These are phyloP conservation scores for Somion occarium DNA, from an alignment of 1,284 basidiomycete genomes.

Conservation along the genomic window DNA sequence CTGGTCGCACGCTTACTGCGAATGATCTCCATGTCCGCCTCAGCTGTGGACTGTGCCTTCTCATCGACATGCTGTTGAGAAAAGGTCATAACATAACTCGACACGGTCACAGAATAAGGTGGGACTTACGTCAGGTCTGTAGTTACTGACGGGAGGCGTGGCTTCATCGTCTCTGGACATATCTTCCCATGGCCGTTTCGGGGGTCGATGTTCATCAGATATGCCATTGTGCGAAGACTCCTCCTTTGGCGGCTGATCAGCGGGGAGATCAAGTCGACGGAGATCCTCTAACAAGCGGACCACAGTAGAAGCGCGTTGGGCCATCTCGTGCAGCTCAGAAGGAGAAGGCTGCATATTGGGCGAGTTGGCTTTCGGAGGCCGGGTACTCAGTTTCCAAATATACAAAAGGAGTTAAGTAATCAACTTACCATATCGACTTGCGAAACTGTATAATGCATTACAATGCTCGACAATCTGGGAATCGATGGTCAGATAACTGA, in stretches of 20 bases:
- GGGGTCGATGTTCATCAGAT: conserved; percentile 43
- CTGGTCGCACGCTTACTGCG: conserved; percentile 70
- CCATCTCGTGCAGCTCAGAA: conserved; percentile 63
- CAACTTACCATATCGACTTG: conserved; percentile 56
- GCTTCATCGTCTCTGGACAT: conserved; percentile 38
- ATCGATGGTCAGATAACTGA: conserved; percentile 9
- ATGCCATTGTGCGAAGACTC: conserved; percentile 17
- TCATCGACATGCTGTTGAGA: conserved; percentile 15
- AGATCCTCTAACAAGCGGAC: conserved; percentile 63
- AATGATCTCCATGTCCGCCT: conserved; percentile 78
- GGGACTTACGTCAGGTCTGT: conserved; percentile 24
- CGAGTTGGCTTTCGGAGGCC: conserved; percentile 31
- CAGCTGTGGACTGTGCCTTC: conserved; percentile 50
- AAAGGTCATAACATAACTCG: not conserved
- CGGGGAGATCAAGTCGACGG: conserved; percentile 32
- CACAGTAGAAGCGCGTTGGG: conserved; percentile 53
- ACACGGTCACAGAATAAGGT: not conserved
- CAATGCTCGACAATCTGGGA: conserved; percentile 59
- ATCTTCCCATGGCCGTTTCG: conserved; percentile 77
- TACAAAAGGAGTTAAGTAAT: conserved; percentile 32
- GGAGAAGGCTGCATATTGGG: conserved; percentile 46
- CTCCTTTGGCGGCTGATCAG: conserved; percentile 26
- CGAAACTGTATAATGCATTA: conserved; percentile 53
- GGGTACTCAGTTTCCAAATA: conserved; percentile 41
- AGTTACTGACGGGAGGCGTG: conserved; percentile 12